Conservation (phyloP, 768 basidiomycete species). For the Tricholoma matsutake region DNA sequence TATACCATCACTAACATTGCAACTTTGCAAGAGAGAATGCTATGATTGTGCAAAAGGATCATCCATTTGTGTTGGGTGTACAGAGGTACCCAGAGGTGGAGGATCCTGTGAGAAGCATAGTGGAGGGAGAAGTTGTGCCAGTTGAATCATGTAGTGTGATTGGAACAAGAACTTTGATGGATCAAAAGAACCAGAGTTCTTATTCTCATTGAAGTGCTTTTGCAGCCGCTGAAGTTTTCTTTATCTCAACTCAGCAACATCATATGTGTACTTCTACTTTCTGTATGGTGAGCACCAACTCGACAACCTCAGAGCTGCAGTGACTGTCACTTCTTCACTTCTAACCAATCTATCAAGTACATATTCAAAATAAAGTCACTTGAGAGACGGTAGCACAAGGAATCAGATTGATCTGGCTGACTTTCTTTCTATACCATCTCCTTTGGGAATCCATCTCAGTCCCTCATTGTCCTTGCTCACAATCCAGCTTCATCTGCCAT, state of each 20-base stretch:
- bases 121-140: slow-evolving; percentile 43
- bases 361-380: slow-evolving; percentile 39
- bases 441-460: slow-evolving; percentile 12
- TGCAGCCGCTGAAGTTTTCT: slow-evolving; percentile 40
- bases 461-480: slow-evolving; percentile 70
- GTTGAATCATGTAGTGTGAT: slow-evolving; percentile 31
- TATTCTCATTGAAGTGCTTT: slow-evolving; percentile 35
- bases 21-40: slow-evolving; percentile 81
- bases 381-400: slow-evolving; percentile 53
- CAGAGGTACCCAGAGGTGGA: slow-evolving; percentile 56
- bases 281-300: slow-evolving; percentile 83
- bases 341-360: slow-evolving; percentile 37
- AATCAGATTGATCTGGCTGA: slow-evolving; percentile 79
- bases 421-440: slow-evolving; percentile 62
- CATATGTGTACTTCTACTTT: slow-evolving; percentile 50
- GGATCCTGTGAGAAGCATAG: slow-evolving; percentile 38
- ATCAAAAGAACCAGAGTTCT: slow-evolving; percentile 24
- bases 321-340: slow-evolving; percentile 58
- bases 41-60: slow-evolving; percentile 64
- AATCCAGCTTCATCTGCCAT: slow-evolving; percentile 74
- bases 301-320: slow-evolving; percentile 73
- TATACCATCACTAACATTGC: slow-evolving; percentile 72
- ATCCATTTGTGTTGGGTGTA: slow-evolving; percentile 62
- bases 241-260: slow-evolving; percentile 42
- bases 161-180: slow-evolving; percentile 37